Conservation (phyloP, 176 grass and related monocot species). For the Pontederia paniculata region DNA sequence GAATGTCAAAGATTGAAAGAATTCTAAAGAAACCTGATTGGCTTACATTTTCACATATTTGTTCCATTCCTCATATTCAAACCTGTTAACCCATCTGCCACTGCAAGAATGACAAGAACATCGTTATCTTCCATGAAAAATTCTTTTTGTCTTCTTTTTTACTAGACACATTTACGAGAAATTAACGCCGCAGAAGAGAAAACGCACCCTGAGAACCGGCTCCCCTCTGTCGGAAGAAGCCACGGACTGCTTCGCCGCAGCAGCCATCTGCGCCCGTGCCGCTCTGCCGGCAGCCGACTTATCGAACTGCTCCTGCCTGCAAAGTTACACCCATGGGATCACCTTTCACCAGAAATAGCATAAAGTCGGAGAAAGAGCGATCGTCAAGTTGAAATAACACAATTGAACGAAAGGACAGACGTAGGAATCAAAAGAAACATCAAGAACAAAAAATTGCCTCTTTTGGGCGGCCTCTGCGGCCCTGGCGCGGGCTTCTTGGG, state of each 20-base stretch:
- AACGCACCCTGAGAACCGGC: constrained; percentile 71
- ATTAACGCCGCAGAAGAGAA: too few species aligned
- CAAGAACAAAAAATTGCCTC: constrained; percentile 29
- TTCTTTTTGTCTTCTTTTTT: too few species aligned
- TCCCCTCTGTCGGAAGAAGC: constrained; percentile 44
- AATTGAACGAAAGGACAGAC: not conserved
- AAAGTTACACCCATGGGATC: not conserved
- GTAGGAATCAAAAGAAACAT: not conserved
- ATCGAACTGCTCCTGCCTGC: constrained; percentile 65
- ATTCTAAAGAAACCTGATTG: too few species aligned
- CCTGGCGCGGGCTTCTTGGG: constrained; percentile 65
- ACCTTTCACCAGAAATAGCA: not conserved
- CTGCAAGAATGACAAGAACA: too few species aligned
- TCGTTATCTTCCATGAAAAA: too few species aligned
- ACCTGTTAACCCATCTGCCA: too few species aligned
- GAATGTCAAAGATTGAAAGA: too few species aligned
- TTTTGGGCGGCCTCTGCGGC: constrained; percentile 78
- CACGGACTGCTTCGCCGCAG: constrained; percentile 56
- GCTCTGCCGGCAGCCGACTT: constrained; percentile 82
- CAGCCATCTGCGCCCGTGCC: constrained; percentile 69
- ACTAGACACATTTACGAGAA: too few species aligned
- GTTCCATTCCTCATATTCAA: too few species aligned
- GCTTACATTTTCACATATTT: too few species aligned
- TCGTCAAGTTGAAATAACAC: not conserved
- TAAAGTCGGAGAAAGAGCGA: too few species aligned